These are phyloP conservation scores for Sphagnum tenellum DNA, from an alignment of 225 moss, liverwort and hornwort genomes.

Conservation along the genomic window DNA sequence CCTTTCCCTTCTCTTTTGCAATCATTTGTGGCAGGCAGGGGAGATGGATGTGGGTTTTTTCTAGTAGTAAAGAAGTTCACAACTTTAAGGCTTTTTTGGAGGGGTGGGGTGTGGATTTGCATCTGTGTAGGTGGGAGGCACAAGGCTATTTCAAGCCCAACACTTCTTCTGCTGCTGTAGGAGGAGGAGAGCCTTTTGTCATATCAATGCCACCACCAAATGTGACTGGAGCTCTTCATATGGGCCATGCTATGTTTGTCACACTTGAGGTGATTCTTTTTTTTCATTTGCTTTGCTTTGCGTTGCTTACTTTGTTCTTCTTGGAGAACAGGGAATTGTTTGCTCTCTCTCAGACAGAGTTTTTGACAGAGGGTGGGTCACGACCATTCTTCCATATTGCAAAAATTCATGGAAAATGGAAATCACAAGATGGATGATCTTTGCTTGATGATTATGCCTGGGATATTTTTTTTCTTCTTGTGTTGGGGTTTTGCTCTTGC, in stretches of 20 bases:
- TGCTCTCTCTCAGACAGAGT: background rate
- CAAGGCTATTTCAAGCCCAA: constrained; percentile 89
- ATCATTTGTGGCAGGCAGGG: background rate
- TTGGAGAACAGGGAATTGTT: background rate
- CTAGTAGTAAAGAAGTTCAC: background rate
- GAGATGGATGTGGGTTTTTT: background rate
- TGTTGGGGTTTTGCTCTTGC: background rate
- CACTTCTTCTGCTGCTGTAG: constrained; percentile 6
- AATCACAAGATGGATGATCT: no score
- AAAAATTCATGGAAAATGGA: no score
- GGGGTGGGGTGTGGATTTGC: constrained; percentile 1
- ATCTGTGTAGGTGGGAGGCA: constrained; percentile 71
- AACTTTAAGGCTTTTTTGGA: background rate
- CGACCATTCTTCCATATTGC: background rate
- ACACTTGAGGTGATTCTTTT: constrained; percentile 62
- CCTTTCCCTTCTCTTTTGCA: background rate
- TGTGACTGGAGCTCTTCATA: constrained; percentile 94
- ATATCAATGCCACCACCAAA: constrained; percentile 97
- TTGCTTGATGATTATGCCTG: no score
- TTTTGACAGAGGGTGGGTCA: background rate
- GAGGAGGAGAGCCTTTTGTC: constrained; percentile 75
- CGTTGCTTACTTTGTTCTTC: background rate
- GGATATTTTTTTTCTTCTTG: no score
- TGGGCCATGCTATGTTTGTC: constrained; percentile 99
- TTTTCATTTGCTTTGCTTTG: background rate